These are phyloP conservation scores for Candida xiaguanensis DNA, from an alignment of 805 yeast species.

Conservation along the genomic window DNA sequence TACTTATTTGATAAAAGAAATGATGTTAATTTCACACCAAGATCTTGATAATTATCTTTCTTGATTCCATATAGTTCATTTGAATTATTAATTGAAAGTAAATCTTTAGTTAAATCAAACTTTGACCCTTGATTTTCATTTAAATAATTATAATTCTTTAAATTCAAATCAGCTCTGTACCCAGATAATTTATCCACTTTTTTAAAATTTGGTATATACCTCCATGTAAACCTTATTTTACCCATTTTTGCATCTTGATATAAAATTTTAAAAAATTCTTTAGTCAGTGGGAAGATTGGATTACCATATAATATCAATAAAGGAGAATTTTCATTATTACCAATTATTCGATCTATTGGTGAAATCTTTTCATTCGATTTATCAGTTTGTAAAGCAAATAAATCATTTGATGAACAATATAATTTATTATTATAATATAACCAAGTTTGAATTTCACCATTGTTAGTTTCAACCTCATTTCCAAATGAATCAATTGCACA, in stretches of 20 bases:
- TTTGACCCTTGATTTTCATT: constrained; percentile 45
- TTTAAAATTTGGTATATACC: constrained; percentile 50
- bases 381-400: constrained; percentile 71
- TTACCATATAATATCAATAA: constrained; percentile 67
- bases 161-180: constrained; percentile 61
- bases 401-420: constrained; percentile 66
- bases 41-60: constrained; percentile 26
- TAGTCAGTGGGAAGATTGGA: constrained; percentile 46
- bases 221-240: constrained; percentile 70
- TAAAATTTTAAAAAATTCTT: constrained; percentile 55
- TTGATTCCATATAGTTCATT: constrained; percentile 25
- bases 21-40: constrained; percentile 42
- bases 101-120: constrained; percentile 15
- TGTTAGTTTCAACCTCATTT: constrained; percentile 18
- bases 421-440: constrained; percentile 47
- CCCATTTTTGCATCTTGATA: constrained; percentile 58
- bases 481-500: constrained; percentile 33
- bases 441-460: constrained; percentile 40
- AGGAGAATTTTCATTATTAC: constrained; percentile 47
- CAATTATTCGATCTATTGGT: constrained; percentile 65
- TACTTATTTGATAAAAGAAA: constrained; percentile 25
- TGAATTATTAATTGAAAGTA: constrained; percentile 11
- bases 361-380: constrained; percentile 19
- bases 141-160: constrained; percentile 65
- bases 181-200: constrained; percentile 44